Conservation (phyloP, 495 filamentous ascomycete genomes). For the Neurospora intermedia region DNA sequence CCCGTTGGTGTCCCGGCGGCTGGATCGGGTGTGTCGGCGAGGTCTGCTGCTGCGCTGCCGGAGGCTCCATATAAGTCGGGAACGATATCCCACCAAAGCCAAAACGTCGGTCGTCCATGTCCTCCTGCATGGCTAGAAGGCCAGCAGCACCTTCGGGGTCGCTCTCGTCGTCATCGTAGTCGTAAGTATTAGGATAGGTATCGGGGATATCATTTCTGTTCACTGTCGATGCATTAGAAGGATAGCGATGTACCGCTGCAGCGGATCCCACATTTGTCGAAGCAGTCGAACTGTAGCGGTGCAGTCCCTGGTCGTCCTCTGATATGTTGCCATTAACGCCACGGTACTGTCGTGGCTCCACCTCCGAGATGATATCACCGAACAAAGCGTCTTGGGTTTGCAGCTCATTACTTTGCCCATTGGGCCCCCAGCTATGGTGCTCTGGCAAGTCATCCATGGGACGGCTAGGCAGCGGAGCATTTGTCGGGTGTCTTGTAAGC, state of each 20-base stretch:
- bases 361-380: conserved; percentile 43
- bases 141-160: conserved; percentile 88
- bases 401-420: conserved; percentile 23
- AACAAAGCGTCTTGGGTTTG: conserved; percentile 40
- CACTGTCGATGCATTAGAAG: conserved; percentile 39
- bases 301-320: conserved; percentile 33
- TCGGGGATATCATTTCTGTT: conserved; percentile 27
- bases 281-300: conserved; percentile 39
- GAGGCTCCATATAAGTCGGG: conserved; percentile 14
- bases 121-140: conserved; percentile 70
- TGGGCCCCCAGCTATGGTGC: conserved; percentile 26
- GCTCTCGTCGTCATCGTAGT: conserved; percentile 52
- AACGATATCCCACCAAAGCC: conserved; percentile 30
- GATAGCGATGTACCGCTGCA: conserved; percentile 27
- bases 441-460: conserved; percentile 35
- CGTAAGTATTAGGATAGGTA: conserved; percentile 20
- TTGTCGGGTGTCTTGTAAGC: conserved; percentile 42
- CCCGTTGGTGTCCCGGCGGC: conserved; percentile 3
- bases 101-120: conserved; percentile 68
- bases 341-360: conserved; percentile 24
- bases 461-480: conserved; percentile 42
- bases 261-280: conserved; percentile 26
- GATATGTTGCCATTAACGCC: conserved; percentile 26
- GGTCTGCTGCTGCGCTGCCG: neutral
- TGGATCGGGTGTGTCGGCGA: neutral